Percentiles rank a stretch among this genome's conserved stretches.
phyloP scores from a whole-genome alignment of 208 protist genomes.

The Leishmania tarentolae region DNA sequence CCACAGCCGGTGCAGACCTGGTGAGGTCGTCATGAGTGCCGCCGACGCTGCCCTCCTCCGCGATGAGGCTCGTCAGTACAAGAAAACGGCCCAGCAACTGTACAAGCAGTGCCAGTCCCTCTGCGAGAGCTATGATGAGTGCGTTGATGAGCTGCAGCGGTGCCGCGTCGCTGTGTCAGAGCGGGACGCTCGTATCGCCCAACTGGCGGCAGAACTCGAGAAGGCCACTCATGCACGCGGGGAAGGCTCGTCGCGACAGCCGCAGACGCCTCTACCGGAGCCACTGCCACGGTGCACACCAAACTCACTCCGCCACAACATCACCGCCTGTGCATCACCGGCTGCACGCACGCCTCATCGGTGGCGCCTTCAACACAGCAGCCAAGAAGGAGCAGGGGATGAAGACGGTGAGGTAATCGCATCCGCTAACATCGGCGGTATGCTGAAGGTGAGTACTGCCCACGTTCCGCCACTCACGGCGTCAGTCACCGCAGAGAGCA shows the following conservation, averaged over 20 bases:
- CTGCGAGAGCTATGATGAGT: conserved; percentile 61
- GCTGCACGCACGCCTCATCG: background rate
- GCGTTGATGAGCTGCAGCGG: conserved; percentile 50
- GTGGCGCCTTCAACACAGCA: background rate
- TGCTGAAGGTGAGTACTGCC: background rate
- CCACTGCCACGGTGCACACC: background rate
- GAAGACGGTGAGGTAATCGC: background rate
- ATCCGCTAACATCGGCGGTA: background rate
- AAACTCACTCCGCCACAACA: conserved; percentile 7
- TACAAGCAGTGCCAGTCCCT: conserved; percentile 58
- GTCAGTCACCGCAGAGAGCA: background rate
- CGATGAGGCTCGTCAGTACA: conserved; percentile 43
- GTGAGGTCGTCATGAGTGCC: conserved; percentile 16
- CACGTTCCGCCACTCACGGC: background rate
- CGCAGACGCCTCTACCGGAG: background rate
- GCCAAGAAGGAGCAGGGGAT: conserved; percentile 4
- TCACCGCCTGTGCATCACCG: background rate
- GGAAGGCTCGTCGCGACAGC: background rate
- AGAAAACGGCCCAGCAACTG: conserved; percentile 45
- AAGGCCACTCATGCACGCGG: background rate
- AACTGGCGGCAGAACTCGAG: conserved; percentile 25
- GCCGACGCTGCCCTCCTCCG: conserved; percentile 7
- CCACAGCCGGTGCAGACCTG: background rate
- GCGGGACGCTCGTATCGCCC: conserved; percentile 30
- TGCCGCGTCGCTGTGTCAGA: conserved; percentile 22